phyloP scores from a whole-genome alignment of 306 rosid species.

The Cyclanthera cordifolia region DNA sequence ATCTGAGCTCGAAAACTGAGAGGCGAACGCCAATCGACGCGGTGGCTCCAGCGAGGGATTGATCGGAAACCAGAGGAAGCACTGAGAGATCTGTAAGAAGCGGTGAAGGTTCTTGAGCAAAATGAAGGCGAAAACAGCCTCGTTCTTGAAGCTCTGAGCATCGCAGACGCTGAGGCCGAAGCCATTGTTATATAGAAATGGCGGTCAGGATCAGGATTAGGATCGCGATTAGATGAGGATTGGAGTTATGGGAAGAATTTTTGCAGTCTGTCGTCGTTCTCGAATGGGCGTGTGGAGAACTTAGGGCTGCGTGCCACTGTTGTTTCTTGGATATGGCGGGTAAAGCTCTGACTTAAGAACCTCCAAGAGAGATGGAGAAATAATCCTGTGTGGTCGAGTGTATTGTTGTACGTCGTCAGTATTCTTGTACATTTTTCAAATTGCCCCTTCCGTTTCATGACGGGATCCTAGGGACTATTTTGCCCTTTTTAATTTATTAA shows the following conservation, averaged over 20 bases:
- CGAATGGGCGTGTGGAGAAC: conserved; percentile 42
- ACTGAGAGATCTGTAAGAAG: conserved; percentile 25
- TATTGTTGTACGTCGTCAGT: background rate
- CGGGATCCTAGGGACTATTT: background rate
- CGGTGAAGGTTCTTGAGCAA: conserved; percentile 33
- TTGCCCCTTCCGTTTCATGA: background rate
- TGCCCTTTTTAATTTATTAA: background rate
- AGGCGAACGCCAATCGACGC: conserved; percentile 56
- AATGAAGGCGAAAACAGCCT: conserved; percentile 24
- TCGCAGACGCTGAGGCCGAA: conserved; percentile 34
- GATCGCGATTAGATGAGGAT: conserved; percentile 13
- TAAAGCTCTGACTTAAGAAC: background rate
- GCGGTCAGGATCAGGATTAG: conserved; percentile 28
- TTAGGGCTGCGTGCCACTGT: conserved; percentile 42
- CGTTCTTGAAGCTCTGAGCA: conserved; percentile 54
- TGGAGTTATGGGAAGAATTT: background rate
- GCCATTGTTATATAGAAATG: conserved; percentile 38
- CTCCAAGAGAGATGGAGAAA: background rate
- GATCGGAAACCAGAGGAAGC: conserved; percentile 9
- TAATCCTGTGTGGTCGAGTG: background rate
- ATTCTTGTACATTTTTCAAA: background rate
- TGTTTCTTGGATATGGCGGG: conserved; percentile 1
- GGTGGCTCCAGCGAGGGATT: conserved; percentile 58
- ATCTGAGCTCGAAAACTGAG: conserved; percentile 63
- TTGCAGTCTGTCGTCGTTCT: background rate